Percentiles rank a stretch among this genome's conserved stretches.
Evolutionary conservation across 2,329 filamentous ascomycete genomes (phyloP).

Genomic region (Biscogniauxia marginata): DNA sequence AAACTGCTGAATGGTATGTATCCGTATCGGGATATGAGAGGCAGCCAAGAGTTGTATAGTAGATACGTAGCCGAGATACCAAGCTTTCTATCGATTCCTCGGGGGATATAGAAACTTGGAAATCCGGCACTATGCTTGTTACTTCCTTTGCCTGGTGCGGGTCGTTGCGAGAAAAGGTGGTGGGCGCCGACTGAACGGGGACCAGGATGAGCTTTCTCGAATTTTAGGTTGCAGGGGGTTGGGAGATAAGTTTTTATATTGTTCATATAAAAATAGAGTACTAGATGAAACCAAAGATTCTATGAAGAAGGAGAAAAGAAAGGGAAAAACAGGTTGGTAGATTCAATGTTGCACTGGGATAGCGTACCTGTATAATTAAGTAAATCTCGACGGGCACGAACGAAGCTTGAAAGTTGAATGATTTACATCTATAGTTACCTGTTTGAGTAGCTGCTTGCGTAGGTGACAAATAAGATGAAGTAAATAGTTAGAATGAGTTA

Average conservation of each 20-base stretch:
- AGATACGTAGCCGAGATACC: background rate
- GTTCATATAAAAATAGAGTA: background rate
- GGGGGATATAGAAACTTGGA: background rate
- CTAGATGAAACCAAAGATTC: background rate
- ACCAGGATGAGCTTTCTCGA: no score
- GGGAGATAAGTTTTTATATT: background rate
- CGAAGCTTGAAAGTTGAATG: background rate
- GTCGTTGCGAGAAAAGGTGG: background rate
- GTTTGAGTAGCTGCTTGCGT: background rate
- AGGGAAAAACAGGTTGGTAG: no score
- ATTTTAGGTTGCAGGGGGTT: background rate
- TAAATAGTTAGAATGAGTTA: background rate
- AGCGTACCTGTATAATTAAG: background rate
- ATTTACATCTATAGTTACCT: background rate
- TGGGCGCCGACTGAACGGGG: background rate
- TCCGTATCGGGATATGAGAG: no score
- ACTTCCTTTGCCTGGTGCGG: background rate
- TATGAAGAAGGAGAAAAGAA: background rate
- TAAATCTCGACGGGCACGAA: background rate
- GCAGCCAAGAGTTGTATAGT: no score
- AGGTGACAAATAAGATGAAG: background rate
- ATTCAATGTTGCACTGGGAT: no score
- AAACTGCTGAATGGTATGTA: no score
- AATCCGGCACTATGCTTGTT: background rate
- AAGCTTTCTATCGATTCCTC: background rate